These are phyloP conservation scores for Aspergillus jensenii DNA, from an alignment of 2,329 filamentous ascomycete genomes.

Conservation along the genomic window DNA sequence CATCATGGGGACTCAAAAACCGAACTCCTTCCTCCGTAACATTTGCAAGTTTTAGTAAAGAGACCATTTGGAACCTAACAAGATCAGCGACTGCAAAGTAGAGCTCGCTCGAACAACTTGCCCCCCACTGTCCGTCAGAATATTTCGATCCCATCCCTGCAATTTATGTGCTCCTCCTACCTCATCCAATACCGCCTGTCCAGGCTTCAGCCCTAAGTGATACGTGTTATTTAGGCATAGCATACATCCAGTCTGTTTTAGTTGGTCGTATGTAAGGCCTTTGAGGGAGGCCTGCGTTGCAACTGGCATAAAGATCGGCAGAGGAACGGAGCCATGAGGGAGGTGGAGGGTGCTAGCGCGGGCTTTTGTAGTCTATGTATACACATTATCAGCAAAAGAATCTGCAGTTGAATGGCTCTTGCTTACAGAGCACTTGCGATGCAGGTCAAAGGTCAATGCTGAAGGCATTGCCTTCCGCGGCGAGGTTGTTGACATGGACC, in stretches of 20 bases:
- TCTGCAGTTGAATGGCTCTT: background rate
- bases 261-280: slow-evolving; percentile 85
- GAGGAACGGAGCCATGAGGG: slow-evolving; percentile 84
- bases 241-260: slow-evolving; percentile 84
- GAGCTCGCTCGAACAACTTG: slow-evolving; percentile 27
- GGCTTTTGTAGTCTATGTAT: slow-evolving; percentile 79
- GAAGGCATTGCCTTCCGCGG: slow-evolving; percentile 45
- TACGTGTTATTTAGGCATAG: slow-evolving; percentile 98
- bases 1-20: slow-evolving; percentile 95
- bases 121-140: slow-evolving; percentile 70
- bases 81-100: background rate
- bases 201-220: slow-evolving; percentile 91
- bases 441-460: slow-evolving; percentile 75
- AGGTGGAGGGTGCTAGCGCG: slow-evolving; percentile 84
- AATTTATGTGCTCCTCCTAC: slow-evolving; percentile 91
- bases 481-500: slow-evolving; percentile 31
- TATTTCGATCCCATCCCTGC: slow-evolving; percentile 93
- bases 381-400: background rate
- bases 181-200: slow-evolving; percentile 81
- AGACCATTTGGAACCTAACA: slow-evolving; percentile 95
- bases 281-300: slow-evolving; percentile 96
- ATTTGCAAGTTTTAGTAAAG: slow-evolving; percentile 84
- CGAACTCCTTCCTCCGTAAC: slow-evolving; percentile 94
- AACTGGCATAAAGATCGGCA: slow-evolving; percentile 98
- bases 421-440: slow-evolving; percentile 77